Base-by-base conservation (phyloP, 2,329 filamentous ascomycete genomes). In the Pestalotiopsis sp. region DNA sequence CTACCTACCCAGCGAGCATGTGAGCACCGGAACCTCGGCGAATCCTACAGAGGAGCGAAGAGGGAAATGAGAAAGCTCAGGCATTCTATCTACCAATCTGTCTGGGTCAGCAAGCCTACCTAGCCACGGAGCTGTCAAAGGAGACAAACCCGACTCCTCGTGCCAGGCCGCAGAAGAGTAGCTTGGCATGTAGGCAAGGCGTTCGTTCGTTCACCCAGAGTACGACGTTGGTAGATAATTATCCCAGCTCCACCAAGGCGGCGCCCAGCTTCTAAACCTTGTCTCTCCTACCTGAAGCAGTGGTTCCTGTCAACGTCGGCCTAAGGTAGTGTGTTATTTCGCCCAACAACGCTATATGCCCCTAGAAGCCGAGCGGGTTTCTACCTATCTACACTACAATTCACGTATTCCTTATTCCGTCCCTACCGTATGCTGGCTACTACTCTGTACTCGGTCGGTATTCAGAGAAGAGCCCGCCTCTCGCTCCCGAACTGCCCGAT, bases 241-340 rank as follows among this genome's bases (percentile, higher is more conserved):
- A 52, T 20, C 45, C 45, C 17, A 52, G 17, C 45, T 23, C 45
- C 45, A 52, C 45, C 45, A n/a, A 52, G 45, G 41, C 45, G 27
- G n/a, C 59, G 31, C 25, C 59, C 27, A 36, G 31, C 59, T 38
- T 36, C 36, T 36, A 20, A 62, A 62, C 36, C 59, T 62, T 36
- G 27, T 59, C 27, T 20, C 14, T 66, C 31, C 63, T 12, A 66
- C 63, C 63, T 66, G 63, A 66, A 66, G 63, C 63, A 57, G 23
- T 66, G 20, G 63, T 56, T 23, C 20, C 41, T 66, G 31, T 58
- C 39, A 45, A 38, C 63, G 27, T 39, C 41, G 63, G 63, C 39
- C 49, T 49, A 66, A 52, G 25, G 38, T 27, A 63, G 20, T 27
- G 14, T 25, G 11, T 25, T 36, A 27, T 59, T 36, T 36, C 14